Evolutionary conservation across 306 rosid species (phyloP).

Genomic region (Malus sieversii): DNA sequence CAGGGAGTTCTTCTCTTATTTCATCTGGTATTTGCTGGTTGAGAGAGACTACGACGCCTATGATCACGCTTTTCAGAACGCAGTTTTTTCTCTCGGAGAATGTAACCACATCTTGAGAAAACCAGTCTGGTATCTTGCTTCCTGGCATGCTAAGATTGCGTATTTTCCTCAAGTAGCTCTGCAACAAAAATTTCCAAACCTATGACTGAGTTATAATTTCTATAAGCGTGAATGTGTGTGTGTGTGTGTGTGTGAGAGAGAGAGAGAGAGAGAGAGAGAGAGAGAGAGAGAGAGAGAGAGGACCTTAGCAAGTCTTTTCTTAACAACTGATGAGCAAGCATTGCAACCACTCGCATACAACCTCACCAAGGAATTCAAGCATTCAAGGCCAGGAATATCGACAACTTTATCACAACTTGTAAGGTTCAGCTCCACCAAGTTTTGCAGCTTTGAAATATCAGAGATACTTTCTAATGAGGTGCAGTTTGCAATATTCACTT

Average conservation of each 20-base stretch:
- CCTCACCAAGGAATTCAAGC: slow-evolving; percentile 45
- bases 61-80: slow-evolving; percentile 29
- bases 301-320: slow-evolving; percentile 52
- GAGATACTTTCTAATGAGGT: slow-evolving; percentile 32
- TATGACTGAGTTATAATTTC: too few species aligned
- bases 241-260: not conserved
- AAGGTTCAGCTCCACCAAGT: slow-evolving; percentile 37
- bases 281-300: not conserved
- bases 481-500: slow-evolving; percentile 40
- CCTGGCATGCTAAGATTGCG: slow-evolving; percentile 57
- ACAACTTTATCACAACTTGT: slow-evolving; percentile 43
- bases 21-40: slow-evolving; percentile 22
- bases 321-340: slow-evolving; percentile 30
- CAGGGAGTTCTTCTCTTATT: slow-evolving; percentile 7
- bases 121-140: slow-evolving; percentile 51
- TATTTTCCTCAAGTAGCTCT: slow-evolving; percentile 50
- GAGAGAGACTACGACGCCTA: slow-evolving; percentile 44
- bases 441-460: slow-evolving; percentile 43
- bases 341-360: slow-evolving; percentile 44
- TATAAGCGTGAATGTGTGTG: too few species aligned
- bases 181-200: slow-evolving; percentile 2
- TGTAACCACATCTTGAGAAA: slow-evolving; percentile 28
- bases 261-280: not conserved
- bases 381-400: slow-evolving; percentile 62
- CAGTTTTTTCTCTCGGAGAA: slow-evolving; percentile 34